Percentiles rank a stretch among this genome's conserved stretches.
These are phyloP conservation scores for Dactylellina haptotyla DNA, from an alignment of 2,329 filamentous ascomycete species.

Conservation along the genomic window DNA sequence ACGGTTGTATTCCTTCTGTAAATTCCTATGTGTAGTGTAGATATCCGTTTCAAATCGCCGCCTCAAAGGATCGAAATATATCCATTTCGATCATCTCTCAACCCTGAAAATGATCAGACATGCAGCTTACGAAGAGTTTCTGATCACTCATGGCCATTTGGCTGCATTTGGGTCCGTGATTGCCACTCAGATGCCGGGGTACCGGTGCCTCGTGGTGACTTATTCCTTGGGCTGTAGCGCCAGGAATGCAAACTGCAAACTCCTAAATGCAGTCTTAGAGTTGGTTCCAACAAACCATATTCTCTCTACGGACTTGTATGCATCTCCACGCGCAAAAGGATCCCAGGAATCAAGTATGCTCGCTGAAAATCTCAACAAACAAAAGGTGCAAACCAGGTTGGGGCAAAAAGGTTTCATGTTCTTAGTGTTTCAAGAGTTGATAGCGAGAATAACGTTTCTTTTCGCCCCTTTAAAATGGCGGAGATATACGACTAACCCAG, in stretches of 20 bases:
- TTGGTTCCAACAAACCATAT: no score
- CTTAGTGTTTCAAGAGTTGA: not conserved
- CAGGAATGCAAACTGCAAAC: not conserved
- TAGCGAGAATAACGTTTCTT: not conserved
- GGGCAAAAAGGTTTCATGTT: not conserved
- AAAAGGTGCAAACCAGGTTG: not conserved
- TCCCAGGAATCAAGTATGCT: no score
- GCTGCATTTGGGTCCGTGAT: not conserved
- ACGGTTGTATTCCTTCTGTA: no score
- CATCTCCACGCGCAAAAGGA: no score
- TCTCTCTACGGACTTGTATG: no score
- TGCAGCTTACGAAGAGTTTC: constrained; percentile 21
- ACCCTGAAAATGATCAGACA: constrained; percentile 22
- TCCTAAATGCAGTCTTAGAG: no score
- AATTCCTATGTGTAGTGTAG: not conserved
- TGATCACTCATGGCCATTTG: not conserved
- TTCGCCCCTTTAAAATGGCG: not conserved
- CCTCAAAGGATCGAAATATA: not conserved
- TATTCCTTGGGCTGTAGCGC: not conserved
- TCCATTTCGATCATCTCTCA: not conserved
- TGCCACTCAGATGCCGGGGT: constrained; percentile 1
- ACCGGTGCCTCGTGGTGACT: constrained; percentile 2
- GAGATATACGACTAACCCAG: not conserved
- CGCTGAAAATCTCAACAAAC: not conserved
- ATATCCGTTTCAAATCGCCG: constrained; percentile 27